These are phyloP conservation scores for Juncus inflexus DNA, from an alignment of 176 grass and related monocot genomes.

Conservation along the genomic window DNA sequence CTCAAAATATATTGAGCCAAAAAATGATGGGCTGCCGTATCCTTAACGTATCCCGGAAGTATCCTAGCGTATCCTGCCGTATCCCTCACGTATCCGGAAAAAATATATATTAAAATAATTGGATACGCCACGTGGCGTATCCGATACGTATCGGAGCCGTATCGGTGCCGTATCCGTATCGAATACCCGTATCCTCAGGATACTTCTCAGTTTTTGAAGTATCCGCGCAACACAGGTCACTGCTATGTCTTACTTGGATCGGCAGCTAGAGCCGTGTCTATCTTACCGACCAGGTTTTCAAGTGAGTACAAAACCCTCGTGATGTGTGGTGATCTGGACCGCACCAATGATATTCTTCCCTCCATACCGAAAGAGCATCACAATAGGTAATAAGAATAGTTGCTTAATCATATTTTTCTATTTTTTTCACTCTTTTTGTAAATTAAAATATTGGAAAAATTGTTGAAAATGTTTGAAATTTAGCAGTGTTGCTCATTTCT, in stretches of 20 bases:
- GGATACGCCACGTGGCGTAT: too few species aligned
- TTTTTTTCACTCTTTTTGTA: not conserved
- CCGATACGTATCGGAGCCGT: too few species aligned
- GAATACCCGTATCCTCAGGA: too few species aligned
- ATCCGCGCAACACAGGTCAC: too few species aligned
- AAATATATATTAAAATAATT: too few species aligned
- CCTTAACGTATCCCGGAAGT: too few species aligned
- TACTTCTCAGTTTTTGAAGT: too few species aligned
- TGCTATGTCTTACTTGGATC: slow-evolving; percentile 96
- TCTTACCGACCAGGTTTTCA: slow-evolving; percentile 99
- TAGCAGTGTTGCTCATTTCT: slow-evolving; percentile 83
- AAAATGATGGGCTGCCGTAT: too few species aligned
- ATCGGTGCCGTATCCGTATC: too few species aligned
- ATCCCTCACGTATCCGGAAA: too few species aligned
- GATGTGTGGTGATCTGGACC: slow-evolving; percentile 93
- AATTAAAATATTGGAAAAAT: not conserved
- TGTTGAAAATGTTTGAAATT: not conserved
- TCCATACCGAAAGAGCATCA: slow-evolving; percentile 83
- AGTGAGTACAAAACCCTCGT: slow-evolving; percentile 99
- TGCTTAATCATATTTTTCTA: not conserved
- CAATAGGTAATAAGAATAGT: slow-evolving; percentile 48
- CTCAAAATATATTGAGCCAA: too few species aligned
- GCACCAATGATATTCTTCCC: slow-evolving; percentile 78
- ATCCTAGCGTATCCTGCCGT: too few species aligned
- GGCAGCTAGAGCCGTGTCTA: slow-evolving; percentile 95